Evolutionary conservation across 2,329 filamentous ascomycete species (phyloP).

Genomic region (Fusarium sp.): DNA sequence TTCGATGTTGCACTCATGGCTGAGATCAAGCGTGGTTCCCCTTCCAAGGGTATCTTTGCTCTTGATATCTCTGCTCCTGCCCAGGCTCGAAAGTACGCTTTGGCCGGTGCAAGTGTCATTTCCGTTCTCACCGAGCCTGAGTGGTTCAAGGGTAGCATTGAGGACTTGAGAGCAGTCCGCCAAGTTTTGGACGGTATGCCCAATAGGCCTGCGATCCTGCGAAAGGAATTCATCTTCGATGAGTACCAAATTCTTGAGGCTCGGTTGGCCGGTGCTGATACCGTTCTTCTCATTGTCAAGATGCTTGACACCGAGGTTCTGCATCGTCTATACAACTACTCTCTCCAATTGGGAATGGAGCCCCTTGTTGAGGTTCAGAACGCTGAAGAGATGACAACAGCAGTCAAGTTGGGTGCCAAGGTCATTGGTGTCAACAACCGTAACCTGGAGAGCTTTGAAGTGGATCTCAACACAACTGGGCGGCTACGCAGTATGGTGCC

Average conservation of each 20-base stretch:
- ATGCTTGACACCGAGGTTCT: slow-evolving; percentile 87
- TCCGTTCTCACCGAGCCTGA: slow-evolving; percentile 98
- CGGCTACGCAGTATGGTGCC: slow-evolving; percentile 89
- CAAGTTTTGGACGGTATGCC: slow-evolving; percentile 91
- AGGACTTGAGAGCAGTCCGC: slow-evolving; percentile 88
- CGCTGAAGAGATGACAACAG: slow-evolving; percentile 89
- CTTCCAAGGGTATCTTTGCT: slow-evolving; percentile 95
- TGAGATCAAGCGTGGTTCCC: slow-evolving; percentile 96
- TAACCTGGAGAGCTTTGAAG: slow-evolving; percentile 95
- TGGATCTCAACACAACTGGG: slow-evolving; percentile 92
- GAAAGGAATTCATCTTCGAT: slow-evolving; percentile 98
- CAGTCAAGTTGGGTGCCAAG: slow-evolving; percentile 86
- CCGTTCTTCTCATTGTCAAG: slow-evolving; percentile 95
- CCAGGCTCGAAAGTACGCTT: slow-evolving; percentile 91
- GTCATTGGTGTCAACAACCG: slow-evolving; percentile 98
- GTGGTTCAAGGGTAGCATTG: slow-evolving; percentile 99
- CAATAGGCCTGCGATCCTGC: slow-evolving; percentile 88
- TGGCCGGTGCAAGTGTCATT: slow-evolving; percentile 95
- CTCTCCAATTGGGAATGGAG: slow-evolving; percentile 92
- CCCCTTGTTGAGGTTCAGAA: slow-evolving; percentile 97
- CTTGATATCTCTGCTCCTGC: slow-evolving; percentile 87
- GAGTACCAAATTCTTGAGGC: slow-evolving; percentile 98
- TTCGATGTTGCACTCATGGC: slow-evolving; percentile 95
- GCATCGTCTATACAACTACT: slow-evolving; percentile 87
- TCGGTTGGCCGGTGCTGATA: slow-evolving; percentile 91